phyloP scores from a whole-genome alignment of 208 protist genomes.

The Herpetomonas samuelpessoai region DNA sequence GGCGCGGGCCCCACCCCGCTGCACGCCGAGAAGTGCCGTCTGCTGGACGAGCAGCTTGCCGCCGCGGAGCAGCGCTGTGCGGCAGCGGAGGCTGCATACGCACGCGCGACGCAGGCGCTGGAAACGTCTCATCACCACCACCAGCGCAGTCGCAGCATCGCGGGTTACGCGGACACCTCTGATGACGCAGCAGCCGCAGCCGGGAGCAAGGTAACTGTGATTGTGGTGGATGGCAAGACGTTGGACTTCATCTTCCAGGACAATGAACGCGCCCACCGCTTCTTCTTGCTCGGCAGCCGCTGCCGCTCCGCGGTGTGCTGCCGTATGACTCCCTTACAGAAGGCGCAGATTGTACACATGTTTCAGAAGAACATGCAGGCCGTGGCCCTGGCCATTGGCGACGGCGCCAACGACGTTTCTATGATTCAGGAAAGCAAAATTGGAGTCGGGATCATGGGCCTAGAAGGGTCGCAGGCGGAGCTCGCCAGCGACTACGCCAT shows the following conservation, averaged over 20 bases:
- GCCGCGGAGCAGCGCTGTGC: slow-evolving; percentile 23
- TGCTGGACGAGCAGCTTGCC: slow-evolving; percentile 29
- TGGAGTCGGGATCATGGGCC: slow-evolving; percentile 94
- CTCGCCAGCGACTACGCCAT: slow-evolving; percentile 92
- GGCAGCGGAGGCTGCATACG: slow-evolving; percentile 10
- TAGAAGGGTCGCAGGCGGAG: slow-evolving; percentile 95
- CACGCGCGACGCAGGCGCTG: not conserved
- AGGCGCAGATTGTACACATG: slow-evolving; percentile 67
- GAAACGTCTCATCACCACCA: no score
- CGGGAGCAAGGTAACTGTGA: slow-evolving; percentile 27
- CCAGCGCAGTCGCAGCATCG: not conserved
- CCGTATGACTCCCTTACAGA: slow-evolving; percentile 82
- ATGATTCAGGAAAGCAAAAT: slow-evolving; percentile 95
- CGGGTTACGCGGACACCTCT: not conserved
- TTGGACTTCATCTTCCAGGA: slow-evolving; percentile 69
- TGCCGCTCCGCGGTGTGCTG: slow-evolving; percentile 82
- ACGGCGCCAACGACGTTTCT: slow-evolving; percentile 90
- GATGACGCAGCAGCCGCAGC: not conserved
- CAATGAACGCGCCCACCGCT: slow-evolving; percentile 32
- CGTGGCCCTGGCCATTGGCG: slow-evolving; percentile 76
- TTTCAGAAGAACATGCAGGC: slow-evolving; percentile 52
- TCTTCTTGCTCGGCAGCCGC: slow-evolving; percentile 58
- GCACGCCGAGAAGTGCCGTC: slow-evolving; percentile 12
- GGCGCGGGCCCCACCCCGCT: not conserved
- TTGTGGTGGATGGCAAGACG: slow-evolving; percentile 78